Conservation (phyloP, 2,329 filamentous ascomycete genomes). For the Botrytis pseudocinerea region DNA sequence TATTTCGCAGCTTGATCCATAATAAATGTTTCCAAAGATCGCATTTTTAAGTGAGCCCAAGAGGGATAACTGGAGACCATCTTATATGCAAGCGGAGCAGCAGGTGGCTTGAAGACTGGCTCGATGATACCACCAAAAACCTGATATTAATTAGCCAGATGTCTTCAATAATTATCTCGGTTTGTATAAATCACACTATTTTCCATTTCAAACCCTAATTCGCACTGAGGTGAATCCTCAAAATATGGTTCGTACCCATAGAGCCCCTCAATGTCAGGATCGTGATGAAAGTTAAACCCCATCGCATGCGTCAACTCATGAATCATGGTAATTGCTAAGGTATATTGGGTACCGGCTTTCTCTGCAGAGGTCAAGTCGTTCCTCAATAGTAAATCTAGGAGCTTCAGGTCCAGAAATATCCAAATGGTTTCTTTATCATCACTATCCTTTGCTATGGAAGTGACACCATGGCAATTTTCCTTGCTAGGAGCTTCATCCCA, state of each 20-base stretch:
- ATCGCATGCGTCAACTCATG: conserved; percentile 15
- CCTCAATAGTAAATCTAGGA: neutral
- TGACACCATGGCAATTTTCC: neutral
- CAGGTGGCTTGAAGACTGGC: neutral
- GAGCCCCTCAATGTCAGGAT: neutral
- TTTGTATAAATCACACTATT: neutral
- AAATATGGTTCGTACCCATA: conserved; percentile 2
- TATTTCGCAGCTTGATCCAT: neutral
- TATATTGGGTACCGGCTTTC: conserved; percentile 7
- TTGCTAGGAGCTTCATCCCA: neutral
- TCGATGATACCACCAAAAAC: conserved; percentile 18
- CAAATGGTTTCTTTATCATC: neutral
- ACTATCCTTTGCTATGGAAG: neutral
- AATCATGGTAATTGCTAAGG: neutral
- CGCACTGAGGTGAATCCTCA: conserved; percentile 6
- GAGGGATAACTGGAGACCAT: neutral
- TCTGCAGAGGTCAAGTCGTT: conserved; percentile 15
- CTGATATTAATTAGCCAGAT: neutral
- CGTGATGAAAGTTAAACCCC: neutral
- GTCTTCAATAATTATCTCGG: neutral
- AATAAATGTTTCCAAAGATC: neutral
- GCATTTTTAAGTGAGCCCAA: neutral
- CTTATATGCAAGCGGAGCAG: conserved; percentile 14
- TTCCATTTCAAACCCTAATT: conserved; percentile 19
- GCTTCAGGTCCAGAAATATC: neutral